These are phyloP conservation scores for Metroxylon sagu DNA, from an alignment of 176 grass and related monocot species.

Conservation along the genomic window DNA sequence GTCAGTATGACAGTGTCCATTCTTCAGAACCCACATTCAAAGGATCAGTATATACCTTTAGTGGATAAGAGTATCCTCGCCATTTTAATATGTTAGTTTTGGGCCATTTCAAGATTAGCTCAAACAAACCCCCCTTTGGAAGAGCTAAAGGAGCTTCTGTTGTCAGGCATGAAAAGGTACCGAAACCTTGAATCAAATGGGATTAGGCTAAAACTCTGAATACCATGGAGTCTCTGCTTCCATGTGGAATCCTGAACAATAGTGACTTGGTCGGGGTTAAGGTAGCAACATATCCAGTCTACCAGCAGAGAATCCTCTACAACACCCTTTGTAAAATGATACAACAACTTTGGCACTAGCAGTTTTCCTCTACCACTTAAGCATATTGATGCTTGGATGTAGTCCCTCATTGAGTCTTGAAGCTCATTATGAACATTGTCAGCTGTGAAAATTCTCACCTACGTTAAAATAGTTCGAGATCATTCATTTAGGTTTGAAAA, in stretches of 20 bases:
- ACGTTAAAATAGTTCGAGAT: conserved; percentile 13
- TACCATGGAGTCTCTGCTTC: conserved; percentile 62
- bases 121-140: conserved; percentile 5
- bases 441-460: conserved; percentile 80
- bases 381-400: conserved; percentile 61
- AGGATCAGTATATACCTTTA: too few species aligned
- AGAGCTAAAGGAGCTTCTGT: conserved; percentile 11
- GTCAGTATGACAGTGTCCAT: too few species aligned
- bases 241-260: conserved; percentile 45
- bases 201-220: conserved; percentile 41
- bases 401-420: conserved; percentile 66
- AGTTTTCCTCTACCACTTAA: conserved; percentile 69
- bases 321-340: conserved; percentile 61
- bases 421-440: conserved; percentile 57
- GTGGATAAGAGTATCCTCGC: too few species aligned
- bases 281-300: conserved; percentile 80
- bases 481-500: too few species aligned
- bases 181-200: conserved; percentile 71
- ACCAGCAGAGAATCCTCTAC: conserved; percentile 74
- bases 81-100: too few species aligned
- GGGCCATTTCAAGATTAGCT: background rate
- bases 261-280: conserved; percentile 56
- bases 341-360: conserved; percentile 71
- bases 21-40: too few species aligned
- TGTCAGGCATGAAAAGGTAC: conserved; percentile 73